A percentile compares a stretch with the other conserved stretches of the same genome.
Conservation (phyloP, 805 yeast genomes). For the Saturnispora quitensis region DNA sequence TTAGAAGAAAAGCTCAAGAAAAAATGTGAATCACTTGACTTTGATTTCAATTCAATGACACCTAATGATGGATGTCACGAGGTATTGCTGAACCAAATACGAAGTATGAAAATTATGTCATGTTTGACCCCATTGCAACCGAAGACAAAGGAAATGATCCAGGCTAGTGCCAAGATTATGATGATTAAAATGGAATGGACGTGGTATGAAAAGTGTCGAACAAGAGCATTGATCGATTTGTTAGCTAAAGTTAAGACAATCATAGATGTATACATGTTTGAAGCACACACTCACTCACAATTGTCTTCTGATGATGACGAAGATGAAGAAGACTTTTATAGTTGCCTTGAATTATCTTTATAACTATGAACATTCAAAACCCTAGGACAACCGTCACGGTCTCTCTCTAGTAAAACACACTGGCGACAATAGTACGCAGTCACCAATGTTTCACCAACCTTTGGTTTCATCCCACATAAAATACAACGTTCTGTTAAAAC, state of each 20-base stretch:
- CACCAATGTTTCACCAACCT: constrained; percentile 38
- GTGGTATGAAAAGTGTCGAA: constrained; percentile 38
- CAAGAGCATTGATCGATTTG: neutral
- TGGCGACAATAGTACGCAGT: constrained; percentile 81
- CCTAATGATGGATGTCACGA: constrained; percentile 5
- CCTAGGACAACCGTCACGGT: constrained; percentile 89
- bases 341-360: constrained; percentile 6
- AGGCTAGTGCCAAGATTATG: constrained; percentile 36
- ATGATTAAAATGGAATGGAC: constrained; percentile 49
- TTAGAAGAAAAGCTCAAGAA: constrained; percentile 29
- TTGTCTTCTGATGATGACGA: constrained; percentile 1
- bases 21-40: constrained; percentile 26
- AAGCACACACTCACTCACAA: neutral
- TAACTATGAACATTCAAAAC: constrained; percentile 52
- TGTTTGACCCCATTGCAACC: constrained; percentile 46
- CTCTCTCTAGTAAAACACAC: constrained; percentile 70
- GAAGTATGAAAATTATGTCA: constrained; percentile 31
- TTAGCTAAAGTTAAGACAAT: constrained; percentile 26
- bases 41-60: neutral
- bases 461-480: constrained; percentile 48
- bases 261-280: constrained; percentile 10
- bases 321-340: neutral
- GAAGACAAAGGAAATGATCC: constrained; percentile 42
- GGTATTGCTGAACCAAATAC: constrained; percentile 30
- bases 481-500: constrained; percentile 57